Evolutionary conservation across 2,329 filamentous ascomycete genomes (phyloP), one percentile per base, ranked within the genome.

Genomic region (Aspergillus glaucus): DNA sequence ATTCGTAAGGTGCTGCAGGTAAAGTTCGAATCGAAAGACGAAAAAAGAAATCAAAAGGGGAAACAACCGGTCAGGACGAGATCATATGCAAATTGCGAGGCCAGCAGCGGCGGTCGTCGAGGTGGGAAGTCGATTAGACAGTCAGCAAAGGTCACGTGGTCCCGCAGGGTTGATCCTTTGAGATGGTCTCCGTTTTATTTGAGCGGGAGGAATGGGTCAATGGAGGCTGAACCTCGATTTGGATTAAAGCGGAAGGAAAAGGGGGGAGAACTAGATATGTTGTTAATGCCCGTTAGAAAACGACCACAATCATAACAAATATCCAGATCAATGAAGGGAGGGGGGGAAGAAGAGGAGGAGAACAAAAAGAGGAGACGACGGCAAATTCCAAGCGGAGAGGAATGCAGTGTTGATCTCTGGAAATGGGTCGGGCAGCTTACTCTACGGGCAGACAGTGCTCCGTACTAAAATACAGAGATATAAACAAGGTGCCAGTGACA

Each of bases 61-160:
- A 43, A 26, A 8, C 14, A 43, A 43, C 6, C 17, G 19, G 19
- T 37, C 34, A 37, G 17, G n/a, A 17, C n/a, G 19, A 10, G 19
- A 40, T 40, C 37, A 40, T 40, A 40, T 40, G 37, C 37, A 19
- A 40, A 42, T 49, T 2, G 59, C 62, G 7, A 46, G 47, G 43
- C 54, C 49, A 12, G 37, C 71, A 51, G 70, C 61, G 2, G 44
- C 52, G 28, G 37, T 40, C 37, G 34, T 37, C 34, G 34, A 19
- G 34, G 37, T 15, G 37, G 37, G 17, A 40, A 30, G 26, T 30
- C 26, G 26, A 30, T 30, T 30, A 28, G 26, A 30, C 26, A n/a
- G 21, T 26, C 44, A 28, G 36, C 6, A 24, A 40, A 40, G 39
- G 52, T 56, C 54, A 56, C 54, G 54, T 56, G 54, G 47, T 12